Base-by-base conservation (phyloP, 75 land plant genomes). In the Pinus albicaulis region DNA sequence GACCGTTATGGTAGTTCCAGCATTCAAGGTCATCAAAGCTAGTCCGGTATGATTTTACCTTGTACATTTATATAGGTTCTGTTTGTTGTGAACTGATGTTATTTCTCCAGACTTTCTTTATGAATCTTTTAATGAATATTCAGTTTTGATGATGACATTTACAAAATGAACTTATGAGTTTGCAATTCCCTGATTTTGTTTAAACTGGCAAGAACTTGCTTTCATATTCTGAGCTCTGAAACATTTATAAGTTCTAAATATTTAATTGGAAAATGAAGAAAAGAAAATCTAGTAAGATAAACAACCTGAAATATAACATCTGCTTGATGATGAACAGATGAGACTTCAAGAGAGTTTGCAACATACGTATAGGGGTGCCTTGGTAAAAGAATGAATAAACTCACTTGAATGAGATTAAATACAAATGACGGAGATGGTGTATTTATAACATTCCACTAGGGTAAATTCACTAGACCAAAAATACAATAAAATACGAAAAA, bases 1-100 rank as follows among this genome's bases (percentile, higher is more conserved):
- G 71, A 96, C 98, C 76, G 98, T 96, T 31, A 6, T 94, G 86
- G 82, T 96, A 74, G 87, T 96, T 58, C 99, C 99, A 53, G 84
- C 92, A 56, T 96, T 96, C 84, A 92, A 81, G 81, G 79, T 84
- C 73, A 56, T 94, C 72, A 94, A 82, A 86, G 91, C 88, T 55
- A 96, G 98, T 77, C 98, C 98, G 57, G 99, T 96, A 84, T 83
- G 92, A 28, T 48, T 58, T 77, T 77, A 57, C 64, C 52, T 41
- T 41, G 52, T 4, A 68, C 23, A 19, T 19, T 68, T 20, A 36
- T n/a, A 44, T 36, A 5, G 41, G n/a, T 41, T 41, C 4, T 19
- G 19, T 41, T n/a, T 68, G n/a, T 28, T 68, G 52, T 68, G n/a
- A 44, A 68, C 10, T 69, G 41, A 36, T 76, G 41, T 60, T 53